phyloP scores from a whole-genome alignment of 768 basidiomycete genomes.

The Rossbeevera mucosa region DNA sequence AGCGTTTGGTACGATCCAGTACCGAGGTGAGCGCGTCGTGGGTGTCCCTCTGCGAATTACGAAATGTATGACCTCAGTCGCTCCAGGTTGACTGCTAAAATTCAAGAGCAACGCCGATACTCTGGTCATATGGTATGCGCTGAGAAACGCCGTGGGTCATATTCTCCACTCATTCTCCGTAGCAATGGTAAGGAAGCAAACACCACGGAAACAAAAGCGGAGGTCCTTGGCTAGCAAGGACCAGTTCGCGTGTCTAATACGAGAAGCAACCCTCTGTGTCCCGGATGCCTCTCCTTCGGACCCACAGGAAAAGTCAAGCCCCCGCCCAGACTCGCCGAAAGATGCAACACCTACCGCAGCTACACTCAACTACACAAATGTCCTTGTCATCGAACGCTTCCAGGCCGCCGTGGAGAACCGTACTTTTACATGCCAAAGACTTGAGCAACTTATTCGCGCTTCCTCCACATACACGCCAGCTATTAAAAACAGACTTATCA shows the following conservation, averaged over 20 bases:
- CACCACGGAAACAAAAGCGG: slow-evolving; percentile 23
- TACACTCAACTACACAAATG: slow-evolving; percentile 22
- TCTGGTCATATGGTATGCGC: slow-evolving; percentile 3
- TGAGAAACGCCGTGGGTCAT: background rate
- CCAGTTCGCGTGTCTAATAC: slow-evolving; percentile 22
- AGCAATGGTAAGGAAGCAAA: slow-evolving; percentile 15
- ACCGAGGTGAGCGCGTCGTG: slow-evolving; percentile 3
- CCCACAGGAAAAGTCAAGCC: slow-evolving; percentile 3
- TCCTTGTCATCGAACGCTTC: slow-evolving; percentile 26
- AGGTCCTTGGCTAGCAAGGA: slow-evolving; percentile 21
- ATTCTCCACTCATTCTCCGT: background rate
- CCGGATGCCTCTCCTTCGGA: background rate
- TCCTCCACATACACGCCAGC: slow-evolving; percentile 19
- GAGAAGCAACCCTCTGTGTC: slow-evolving; percentile 12
- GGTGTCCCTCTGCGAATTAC: background rate
- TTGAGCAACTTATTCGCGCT: slow-evolving; percentile 25
- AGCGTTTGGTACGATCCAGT: background rate
- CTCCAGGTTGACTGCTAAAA: background rate
- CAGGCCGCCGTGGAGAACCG: slow-evolving; percentile 26
- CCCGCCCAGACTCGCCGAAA: slow-evolving; percentile 2
- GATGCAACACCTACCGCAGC: background rate
- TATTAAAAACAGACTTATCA: slow-evolving; percentile 16
- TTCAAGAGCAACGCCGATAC: background rate
- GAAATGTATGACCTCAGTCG: background rate
- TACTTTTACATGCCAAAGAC: slow-evolving; percentile 25